A percentile compares a stretch with the other conserved stretches of the same genome.
These are phyloP conservation scores for Prunus davidiana DNA, from an alignment of 306 rosid genomes.

Conservation along the genomic window DNA sequence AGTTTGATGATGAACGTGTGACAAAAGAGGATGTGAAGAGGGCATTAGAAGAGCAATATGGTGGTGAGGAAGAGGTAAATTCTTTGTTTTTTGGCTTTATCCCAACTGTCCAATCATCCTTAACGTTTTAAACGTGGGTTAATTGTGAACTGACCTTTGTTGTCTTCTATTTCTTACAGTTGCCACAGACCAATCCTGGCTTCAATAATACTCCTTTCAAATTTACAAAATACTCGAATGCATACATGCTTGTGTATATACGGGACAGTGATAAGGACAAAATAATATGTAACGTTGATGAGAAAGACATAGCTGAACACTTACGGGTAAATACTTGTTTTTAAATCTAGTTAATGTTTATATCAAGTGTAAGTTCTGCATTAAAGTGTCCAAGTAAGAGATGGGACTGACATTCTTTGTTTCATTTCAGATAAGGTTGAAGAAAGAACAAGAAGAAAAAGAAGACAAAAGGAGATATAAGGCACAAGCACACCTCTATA, in stretches of 20 bases:
- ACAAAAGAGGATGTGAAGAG: slow-evolving; percentile 82
- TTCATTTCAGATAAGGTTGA: too few species aligned
- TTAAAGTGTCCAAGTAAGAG: slow-evolving; percentile 6
- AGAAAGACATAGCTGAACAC: slow-evolving; percentile 85
- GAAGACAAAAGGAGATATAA: slow-evolving; percentile 81
- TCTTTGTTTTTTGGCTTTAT: neutral
- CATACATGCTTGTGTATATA: slow-evolving; percentile 94
- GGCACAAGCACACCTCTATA: slow-evolving; percentile 86
- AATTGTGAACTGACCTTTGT: slow-evolving; percentile 14
- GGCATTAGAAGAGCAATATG: slow-evolving; percentile 91
- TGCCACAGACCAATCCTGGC: slow-evolving; percentile 86
- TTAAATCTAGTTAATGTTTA: slow-evolving; percentile 4
- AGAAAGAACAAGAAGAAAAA: slow-evolving; percentile 87
- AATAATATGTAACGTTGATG: slow-evolving; percentile 83
- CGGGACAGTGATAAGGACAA: slow-evolving; percentile 89
- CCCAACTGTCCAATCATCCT: neutral
- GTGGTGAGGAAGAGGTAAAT: slow-evolving; percentile 90
- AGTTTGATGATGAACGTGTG: slow-evolving; percentile 92
- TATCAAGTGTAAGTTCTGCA: neutral
- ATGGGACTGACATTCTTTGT: slow-evolving; percentile 18
- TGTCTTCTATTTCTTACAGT: slow-evolving; percentile 40
- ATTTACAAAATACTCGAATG: slow-evolving; percentile 87
- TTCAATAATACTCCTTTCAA: slow-evolving; percentile 83
- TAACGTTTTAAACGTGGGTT: slow-evolving; percentile 6
- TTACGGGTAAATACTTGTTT: slow-evolving; percentile 51